Conservation (phyloP, 2,329 filamentous ascomycete species). For the Nannizziopsis arthrosporioides region DNA sequence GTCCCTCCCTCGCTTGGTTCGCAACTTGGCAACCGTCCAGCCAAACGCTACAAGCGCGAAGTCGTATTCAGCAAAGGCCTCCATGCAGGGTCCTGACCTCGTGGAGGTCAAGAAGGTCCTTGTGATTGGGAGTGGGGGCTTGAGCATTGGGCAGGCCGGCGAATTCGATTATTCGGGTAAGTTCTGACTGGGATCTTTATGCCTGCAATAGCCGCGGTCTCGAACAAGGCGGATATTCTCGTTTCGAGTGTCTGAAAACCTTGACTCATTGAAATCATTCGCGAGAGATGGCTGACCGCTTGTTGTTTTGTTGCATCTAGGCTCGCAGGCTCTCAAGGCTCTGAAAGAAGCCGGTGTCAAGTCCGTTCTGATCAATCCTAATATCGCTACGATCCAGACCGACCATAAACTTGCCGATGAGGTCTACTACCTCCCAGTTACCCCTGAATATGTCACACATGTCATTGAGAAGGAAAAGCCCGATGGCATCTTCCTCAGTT, state of each 20-base stretch:
- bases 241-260: background rate
- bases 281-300: background rate
- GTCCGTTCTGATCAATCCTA: slow-evolving; percentile 92
- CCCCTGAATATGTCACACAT: slow-evolving; percentile 92
- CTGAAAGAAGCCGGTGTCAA: slow-evolving; percentile 87
- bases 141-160: slow-evolving; percentile 93
- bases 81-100: slow-evolving; percentile 63
- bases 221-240: background rate
- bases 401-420: slow-evolving; percentile 93
- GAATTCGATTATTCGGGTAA: slow-evolving; percentile 98
- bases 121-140: slow-evolving; percentile 87
- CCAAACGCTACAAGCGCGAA: slow-evolving; percentile 63
- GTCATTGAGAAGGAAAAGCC: slow-evolving; percentile 93
- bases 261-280: background rate
- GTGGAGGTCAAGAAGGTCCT: slow-evolving; percentile 94
- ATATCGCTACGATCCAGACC: slow-evolving; percentile 97
- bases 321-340: slow-evolving; percentile 90
- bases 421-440: slow-evolving; percentile 96
- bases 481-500: slow-evolving; percentile 93
- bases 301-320: slow-evolving; percentile 35
- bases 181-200: slow-evolving; percentile 18
- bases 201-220: slow-evolving; percentile 7
- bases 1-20: slow-evolving; percentile 33
- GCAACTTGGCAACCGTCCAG: slow-evolving; percentile 30
- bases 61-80: slow-evolving; percentile 80